Base-by-base conservation (phyloP, 2,329 filamentous ascomycete species). In the Helminthosporium solani region DNA sequence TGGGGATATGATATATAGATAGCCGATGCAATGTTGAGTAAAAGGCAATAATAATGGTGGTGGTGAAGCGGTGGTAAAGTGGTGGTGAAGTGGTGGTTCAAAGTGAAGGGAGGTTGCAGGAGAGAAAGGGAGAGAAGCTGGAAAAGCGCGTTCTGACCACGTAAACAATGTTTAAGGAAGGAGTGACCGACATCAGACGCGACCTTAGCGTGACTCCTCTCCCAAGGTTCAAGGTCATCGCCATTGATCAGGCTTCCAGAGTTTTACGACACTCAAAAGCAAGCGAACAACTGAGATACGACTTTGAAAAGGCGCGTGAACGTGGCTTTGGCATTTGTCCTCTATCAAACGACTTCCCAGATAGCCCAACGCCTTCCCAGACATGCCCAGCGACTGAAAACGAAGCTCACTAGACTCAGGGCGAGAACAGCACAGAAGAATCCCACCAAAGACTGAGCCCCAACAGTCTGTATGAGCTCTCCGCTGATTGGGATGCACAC, bases 401-500 rank as follows among this genome's bases (percentile, higher is more conserved):
- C 14, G 30, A 69, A 68, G 20, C 54, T 56, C 1, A 66, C 30
- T 34, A 65, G 30, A 50, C 64, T 66, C 42, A 70, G 49, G 1
- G 57, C 58, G 15, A 69, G 52, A 7, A 69, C 49, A 1, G 52
- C 60, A 40, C 64, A 67, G 37, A 62, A 67, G 47, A 70, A 70
- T 0, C 50, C 66, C 1, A 70, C 63, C 66, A 70, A 63, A 0
- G 63, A 40, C 46, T 60, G 51, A 8, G 66, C 58, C 14, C 67
- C 67, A 2, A 68, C 65, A 2, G 54, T 61, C 42, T 66, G 54
- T 5, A 69, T 60, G 16, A 70, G 53, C 52, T 68, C 64, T 35
- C 67, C 67, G 44, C 63, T 64, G 21, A 68, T 66, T 0, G 67
- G 67, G 15, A 70, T 64, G 33, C 67, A 68, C 2, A 69, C 57